These are phyloP conservation scores for Pittosporum tobira DNA, from an alignment of 129 eudicot species.

Conservation along the genomic window DNA sequence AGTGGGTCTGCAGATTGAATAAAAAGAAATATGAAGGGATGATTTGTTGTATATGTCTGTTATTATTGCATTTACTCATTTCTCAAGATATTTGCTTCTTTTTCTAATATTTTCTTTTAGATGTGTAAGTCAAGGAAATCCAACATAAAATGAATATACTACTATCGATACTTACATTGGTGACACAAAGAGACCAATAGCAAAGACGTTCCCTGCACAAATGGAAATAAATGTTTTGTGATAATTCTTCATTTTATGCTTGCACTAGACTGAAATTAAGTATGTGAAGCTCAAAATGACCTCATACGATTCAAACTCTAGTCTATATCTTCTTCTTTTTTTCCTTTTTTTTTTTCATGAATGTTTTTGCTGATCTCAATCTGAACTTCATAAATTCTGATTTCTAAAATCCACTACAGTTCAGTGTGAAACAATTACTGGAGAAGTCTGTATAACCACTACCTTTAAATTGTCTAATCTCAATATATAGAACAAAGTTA, in stretches of 20 bases:
- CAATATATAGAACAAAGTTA: too few relatives aligned
- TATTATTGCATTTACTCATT: not conserved
- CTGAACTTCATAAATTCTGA: not conserved
- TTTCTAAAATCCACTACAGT: too few relatives aligned
- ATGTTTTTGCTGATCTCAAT: not conserved
- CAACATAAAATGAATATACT: not conserved
- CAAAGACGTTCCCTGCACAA: conserved; percentile 78
- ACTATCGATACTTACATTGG: conserved; percentile 55
- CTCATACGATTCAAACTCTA: not conserved
- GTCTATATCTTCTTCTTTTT: not conserved
- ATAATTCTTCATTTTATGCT: not conserved
- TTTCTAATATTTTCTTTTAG: too few relatives aligned
- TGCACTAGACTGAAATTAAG: not conserved
- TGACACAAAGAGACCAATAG: conserved; percentile 77
- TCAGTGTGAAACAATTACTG: not conserved
- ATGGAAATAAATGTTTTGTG: conserved; percentile 1
- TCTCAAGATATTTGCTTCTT: too few relatives aligned
- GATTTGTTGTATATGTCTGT: not conserved
- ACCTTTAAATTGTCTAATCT: too few relatives aligned
- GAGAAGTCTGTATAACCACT: not conserved
- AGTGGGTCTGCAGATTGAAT: conserved; percentile 45
- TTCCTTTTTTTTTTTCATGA: not conserved
- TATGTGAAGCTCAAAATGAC: not conserved
- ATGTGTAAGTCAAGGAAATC: not conserved
- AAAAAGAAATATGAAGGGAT: not conserved